Evolutionary conservation across 768 basidiomycete genomes (phyloP).

Genomic region (Lactarius psammicola): DNA sequence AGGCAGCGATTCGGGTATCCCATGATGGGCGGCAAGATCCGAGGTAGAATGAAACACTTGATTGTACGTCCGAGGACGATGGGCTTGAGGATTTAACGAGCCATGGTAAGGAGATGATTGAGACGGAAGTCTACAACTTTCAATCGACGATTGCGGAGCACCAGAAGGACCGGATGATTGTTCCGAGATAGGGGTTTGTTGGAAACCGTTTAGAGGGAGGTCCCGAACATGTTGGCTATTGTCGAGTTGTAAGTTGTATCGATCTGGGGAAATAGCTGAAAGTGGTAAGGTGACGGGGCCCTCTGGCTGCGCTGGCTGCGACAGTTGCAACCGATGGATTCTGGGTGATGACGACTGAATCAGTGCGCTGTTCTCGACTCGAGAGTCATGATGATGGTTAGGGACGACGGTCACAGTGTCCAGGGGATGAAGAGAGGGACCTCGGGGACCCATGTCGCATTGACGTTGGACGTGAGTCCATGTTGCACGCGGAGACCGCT

Average conservation of each 20-base stretch:
- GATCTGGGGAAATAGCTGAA: constrained; percentile 52
- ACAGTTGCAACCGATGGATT: constrained; percentile 49
- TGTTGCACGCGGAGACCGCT: constrained; percentile 29
- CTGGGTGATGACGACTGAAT: constrained; percentile 46
- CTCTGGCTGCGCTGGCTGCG: constrained; percentile 44
- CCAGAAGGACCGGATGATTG: constrained; percentile 42
- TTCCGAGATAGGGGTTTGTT: constrained; percentile 35
- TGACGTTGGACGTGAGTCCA: constrained; percentile 30
- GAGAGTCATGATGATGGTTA: constrained; percentile 12
- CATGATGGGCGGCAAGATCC: constrained; percentile 76
- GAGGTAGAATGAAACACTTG: constrained; percentile 60
- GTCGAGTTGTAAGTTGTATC: constrained; percentile 35
- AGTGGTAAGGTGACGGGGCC: constrained; percentile 35
- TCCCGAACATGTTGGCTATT: constrained; percentile 49
- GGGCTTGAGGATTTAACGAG: constrained; percentile 50
- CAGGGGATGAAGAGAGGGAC: constrained; percentile 10
- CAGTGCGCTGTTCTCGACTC: constrained; percentile 47
- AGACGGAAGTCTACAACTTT: constrained; percentile 56
- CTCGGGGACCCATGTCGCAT: constrained; percentile 28
- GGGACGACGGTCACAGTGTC: constrained; percentile 19
- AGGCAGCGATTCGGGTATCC: constrained; percentile 70
- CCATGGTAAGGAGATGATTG: constrained; percentile 51
- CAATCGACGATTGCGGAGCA: constrained; percentile 43
- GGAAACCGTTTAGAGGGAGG: constrained; percentile 45
- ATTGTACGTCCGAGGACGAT: constrained; percentile 67